phyloP scores from a whole-genome alignment of 2,329 filamentous ascomycete genomes.

The Metarhizium humberi region DNA sequence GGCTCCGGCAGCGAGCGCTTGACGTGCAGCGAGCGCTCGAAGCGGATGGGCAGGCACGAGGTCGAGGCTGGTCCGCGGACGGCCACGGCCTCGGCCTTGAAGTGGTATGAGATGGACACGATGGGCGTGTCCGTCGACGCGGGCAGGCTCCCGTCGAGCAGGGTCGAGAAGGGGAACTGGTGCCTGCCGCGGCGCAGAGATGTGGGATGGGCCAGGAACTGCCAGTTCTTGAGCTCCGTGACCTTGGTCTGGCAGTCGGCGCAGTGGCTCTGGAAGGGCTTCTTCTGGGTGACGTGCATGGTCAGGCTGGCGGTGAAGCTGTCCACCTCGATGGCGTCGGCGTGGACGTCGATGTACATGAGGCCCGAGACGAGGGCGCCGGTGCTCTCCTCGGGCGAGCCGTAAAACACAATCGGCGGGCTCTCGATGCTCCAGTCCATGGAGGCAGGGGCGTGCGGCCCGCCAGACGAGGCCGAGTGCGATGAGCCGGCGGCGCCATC shows the following conservation, averaged over 20 bases:
- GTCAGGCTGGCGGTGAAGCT: slow-evolving; percentile 64
- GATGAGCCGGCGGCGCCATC: not conserved
- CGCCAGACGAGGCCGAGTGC: slow-evolving; percentile 20
- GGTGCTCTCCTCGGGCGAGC: slow-evolving; percentile 62
- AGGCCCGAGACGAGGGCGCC: slow-evolving; percentile 82
- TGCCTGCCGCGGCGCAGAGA: slow-evolving; percentile 50
- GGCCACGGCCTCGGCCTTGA: slow-evolving; percentile 57
- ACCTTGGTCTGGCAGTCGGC: slow-evolving; percentile 61
- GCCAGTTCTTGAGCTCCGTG: slow-evolving; percentile 71
- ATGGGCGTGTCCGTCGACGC: slow-evolving; percentile 69
- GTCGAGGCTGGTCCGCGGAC: slow-evolving; percentile 42
- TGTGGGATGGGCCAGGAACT: slow-evolving; percentile 54
- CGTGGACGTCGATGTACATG: slow-evolving; percentile 63
- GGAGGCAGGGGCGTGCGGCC: slow-evolving; percentile 25
- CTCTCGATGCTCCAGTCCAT: slow-evolving; percentile 65
- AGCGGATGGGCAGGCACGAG: slow-evolving; percentile 37
- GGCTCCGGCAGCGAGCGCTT: slow-evolving; percentile 68
- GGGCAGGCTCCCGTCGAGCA: slow-evolving; percentile 79
- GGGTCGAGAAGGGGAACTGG: slow-evolving; percentile 78
- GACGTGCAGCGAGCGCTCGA: slow-evolving; percentile 61
- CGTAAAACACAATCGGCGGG: slow-evolving; percentile 78
- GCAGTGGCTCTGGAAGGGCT: slow-evolving; percentile 74
- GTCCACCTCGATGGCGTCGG: slow-evolving; percentile 57
- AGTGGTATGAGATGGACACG: slow-evolving; percentile 67
- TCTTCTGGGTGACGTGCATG: slow-evolving; percentile 66